Conservation (phyloP, 805 yeast species). For the Saccharomycopsis amapae region DNA sequence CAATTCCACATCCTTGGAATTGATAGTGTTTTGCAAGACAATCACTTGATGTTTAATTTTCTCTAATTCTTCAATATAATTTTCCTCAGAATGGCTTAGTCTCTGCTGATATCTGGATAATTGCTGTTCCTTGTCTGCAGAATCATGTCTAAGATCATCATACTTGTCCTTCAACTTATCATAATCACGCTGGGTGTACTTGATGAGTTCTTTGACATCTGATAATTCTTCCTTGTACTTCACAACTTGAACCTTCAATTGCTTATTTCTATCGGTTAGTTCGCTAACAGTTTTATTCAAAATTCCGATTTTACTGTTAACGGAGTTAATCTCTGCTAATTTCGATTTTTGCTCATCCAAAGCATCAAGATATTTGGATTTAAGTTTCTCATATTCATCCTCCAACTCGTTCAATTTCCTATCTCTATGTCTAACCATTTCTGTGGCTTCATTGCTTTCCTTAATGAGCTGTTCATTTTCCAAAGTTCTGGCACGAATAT, state of each 20-base stretch:
- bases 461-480: constrained; percentile 20
- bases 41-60: constrained; percentile 12
- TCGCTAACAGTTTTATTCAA: constrained; percentile 5
- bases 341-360: constrained; percentile 15
- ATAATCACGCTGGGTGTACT: constrained; percentile 12
- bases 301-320: constrained; percentile 7
- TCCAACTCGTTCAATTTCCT: constrained; percentile 15
- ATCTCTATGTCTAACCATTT: constrained; percentile 7
- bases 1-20: constrained; percentile 13
- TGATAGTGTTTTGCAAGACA: constrained; percentile 17
- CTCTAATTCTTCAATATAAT: constrained; percentile 16
- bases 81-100: constrained; percentile 8
- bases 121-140: constrained; percentile 7
- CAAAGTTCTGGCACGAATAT: constrained; percentile 16
- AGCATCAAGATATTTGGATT: constrained; percentile 13
- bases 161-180: constrained; percentile 3
- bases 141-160: constrained; percentile 5
- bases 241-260: constrained; percentile 26
- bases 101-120: constrained; percentile 9
- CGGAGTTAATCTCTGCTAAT: constrained; percentile 12
- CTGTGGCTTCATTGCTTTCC: constrained; percentile 17
- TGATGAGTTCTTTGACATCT: constrained; percentile 8
- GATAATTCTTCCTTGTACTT: constrained; percentile 29
- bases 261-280: constrained; percentile 19
- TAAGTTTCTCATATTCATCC: constrained; percentile 3